A percentile compares a stretch with the other conserved stretches of the same genome.
phyloP scores from a whole-genome alignment of 116 monocot genomes.

The Zostera marina region DNA sequence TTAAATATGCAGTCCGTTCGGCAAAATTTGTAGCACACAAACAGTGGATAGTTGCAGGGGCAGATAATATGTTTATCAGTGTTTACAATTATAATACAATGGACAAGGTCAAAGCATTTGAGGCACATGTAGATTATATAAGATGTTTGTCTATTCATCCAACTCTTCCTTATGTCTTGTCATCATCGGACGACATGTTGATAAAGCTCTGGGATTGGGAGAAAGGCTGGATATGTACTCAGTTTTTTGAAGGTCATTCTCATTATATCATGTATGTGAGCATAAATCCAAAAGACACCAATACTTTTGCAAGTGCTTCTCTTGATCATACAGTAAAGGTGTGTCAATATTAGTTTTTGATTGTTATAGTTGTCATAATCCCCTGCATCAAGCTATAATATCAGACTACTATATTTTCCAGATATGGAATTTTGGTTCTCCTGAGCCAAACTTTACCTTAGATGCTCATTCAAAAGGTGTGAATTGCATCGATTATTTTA shows the following conservation, averaged over 20 bases:
- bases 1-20: slow-evolving; percentile 44
- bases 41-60: slow-evolving; percentile 90
- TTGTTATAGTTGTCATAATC: background rate
- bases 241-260: slow-evolving; percentile 86
- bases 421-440: slow-evolving; percentile 92
- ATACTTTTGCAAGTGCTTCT: slow-evolving; percentile 89
- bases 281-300: slow-evolving; percentile 84
- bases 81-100: slow-evolving; percentile 95
- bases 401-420: slow-evolving; percentile 3
- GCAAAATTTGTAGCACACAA: slow-evolving; percentile 25
- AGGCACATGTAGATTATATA: slow-evolving; percentile 89
- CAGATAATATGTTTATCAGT: slow-evolving; percentile 88
- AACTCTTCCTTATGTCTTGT: slow-evolving; percentile 78
- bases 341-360: background rate
- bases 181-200: slow-evolving; percentile 93
- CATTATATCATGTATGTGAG: slow-evolving; percentile 94
- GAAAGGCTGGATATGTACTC: slow-evolving; percentile 81
- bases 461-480: slow-evolving; percentile 82
- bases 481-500: slow-evolving; percentile 84
- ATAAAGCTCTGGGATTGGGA: slow-evolving; percentile 98
- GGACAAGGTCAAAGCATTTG: slow-evolving; percentile 88
- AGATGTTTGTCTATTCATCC: slow-evolving; percentile 89
- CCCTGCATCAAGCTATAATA: background rate
- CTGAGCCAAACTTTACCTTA: slow-evolving; percentile 81
- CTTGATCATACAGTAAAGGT: slow-evolving; percentile 87